Evolutionary conservation across 345 rosid genomes (phyloP).

Genomic region (Draba incana): DNA sequence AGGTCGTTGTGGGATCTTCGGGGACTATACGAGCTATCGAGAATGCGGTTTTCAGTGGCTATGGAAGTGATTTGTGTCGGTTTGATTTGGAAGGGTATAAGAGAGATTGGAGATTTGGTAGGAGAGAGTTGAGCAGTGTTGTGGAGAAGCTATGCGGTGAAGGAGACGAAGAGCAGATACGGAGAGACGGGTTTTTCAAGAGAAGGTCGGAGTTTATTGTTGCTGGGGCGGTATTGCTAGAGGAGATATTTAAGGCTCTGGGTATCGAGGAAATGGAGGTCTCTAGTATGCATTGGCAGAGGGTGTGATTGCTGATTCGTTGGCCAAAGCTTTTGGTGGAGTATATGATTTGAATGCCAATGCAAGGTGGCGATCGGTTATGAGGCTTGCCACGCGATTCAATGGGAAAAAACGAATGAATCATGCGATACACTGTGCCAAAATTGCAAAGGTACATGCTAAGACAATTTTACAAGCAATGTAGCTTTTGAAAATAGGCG

Average conservation of each 20-base stretch:
- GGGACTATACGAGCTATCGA: slow-evolving; percentile 71
- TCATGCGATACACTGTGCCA: slow-evolving; percentile 58
- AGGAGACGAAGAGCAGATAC: slow-evolving; percentile 47
- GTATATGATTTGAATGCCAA: slow-evolving; percentile 52
- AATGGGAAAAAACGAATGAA: slow-evolving; percentile 53
- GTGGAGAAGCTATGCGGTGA: slow-evolving; percentile 55
- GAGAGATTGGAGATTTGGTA: slow-evolving; percentile 66
- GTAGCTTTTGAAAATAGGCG: background rate
- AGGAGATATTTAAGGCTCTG: slow-evolving; percentile 62
- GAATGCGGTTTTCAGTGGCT: slow-evolving; percentile 58
- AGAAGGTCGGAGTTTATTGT: slow-evolving; percentile 69
- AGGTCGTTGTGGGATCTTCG: slow-evolving; percentile 65
- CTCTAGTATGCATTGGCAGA: slow-evolving; percentile 67
- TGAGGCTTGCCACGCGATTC: slow-evolving; percentile 55
- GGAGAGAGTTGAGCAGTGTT: slow-evolving; percentile 49
- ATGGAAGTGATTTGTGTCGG: slow-evolving; percentile 38
- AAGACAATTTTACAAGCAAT: background rate
- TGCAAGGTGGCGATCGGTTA: slow-evolving; percentile 63
- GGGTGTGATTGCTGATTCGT: slow-evolving; percentile 65
- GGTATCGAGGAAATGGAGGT: slow-evolving; percentile 71
- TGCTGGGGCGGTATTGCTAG: slow-evolving; percentile 69
- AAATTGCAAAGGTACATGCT: slow-evolving; percentile 57
- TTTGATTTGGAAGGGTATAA: slow-evolving; percentile 41
- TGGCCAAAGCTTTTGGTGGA: slow-evolving; percentile 49
- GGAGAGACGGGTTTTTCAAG: slow-evolving; percentile 61